phyloP scores from a whole-genome alignment of 495 filamentous ascomycete genomes.

The Penicillium herquei region DNA sequence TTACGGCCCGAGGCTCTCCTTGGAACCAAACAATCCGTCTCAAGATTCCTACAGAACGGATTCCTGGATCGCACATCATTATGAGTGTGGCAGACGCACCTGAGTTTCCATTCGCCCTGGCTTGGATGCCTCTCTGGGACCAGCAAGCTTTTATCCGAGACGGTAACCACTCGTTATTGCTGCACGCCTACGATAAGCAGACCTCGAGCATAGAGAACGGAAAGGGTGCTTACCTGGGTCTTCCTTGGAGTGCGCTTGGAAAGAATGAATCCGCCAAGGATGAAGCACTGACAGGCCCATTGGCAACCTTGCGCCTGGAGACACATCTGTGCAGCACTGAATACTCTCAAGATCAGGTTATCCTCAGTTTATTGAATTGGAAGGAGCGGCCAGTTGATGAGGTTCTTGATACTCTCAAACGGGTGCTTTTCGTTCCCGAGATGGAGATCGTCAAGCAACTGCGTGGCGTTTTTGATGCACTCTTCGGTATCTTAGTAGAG shows the following conservation, averaged over 20 bases:
- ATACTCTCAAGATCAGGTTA: constrained; percentile 89
- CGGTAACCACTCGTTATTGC: constrained; percentile 72
- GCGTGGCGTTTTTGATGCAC: constrained; percentile 82
- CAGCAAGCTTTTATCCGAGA: constrained; percentile 88
- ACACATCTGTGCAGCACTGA: constrained; percentile 94
- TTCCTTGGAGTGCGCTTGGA: constrained; percentile 72
- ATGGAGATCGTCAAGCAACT: constrained; percentile 96
- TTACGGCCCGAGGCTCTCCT: constrained; percentile 68
- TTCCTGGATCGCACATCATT: constrained; percentile 80
- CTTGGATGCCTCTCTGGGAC: constrained; percentile 93
- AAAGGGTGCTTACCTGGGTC: constrained; percentile 76
- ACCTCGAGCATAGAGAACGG: constrained; percentile 62
- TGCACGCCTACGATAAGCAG: constrained; percentile 89
- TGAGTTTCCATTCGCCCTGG: constrained; percentile 81
- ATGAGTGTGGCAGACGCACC: constrained; percentile 85
- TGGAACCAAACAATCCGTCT: constrained; percentile 91
- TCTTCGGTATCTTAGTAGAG: constrained; percentile 88
- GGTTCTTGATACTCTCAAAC: constrained; percentile 69
- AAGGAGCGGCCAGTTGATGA: constrained; percentile 68
- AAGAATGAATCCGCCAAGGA: constrained; percentile 68
- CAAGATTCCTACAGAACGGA: constrained; percentile 74
- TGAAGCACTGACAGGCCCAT: constrained; percentile 68
- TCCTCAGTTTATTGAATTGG: constrained; percentile 85
- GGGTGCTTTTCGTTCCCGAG: constrained; percentile 89
- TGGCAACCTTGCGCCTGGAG: constrained; percentile 72